Base-by-base conservation (phyloP, 1,284 basidiomycete species). In the Apiotrichum porosum region DNA sequence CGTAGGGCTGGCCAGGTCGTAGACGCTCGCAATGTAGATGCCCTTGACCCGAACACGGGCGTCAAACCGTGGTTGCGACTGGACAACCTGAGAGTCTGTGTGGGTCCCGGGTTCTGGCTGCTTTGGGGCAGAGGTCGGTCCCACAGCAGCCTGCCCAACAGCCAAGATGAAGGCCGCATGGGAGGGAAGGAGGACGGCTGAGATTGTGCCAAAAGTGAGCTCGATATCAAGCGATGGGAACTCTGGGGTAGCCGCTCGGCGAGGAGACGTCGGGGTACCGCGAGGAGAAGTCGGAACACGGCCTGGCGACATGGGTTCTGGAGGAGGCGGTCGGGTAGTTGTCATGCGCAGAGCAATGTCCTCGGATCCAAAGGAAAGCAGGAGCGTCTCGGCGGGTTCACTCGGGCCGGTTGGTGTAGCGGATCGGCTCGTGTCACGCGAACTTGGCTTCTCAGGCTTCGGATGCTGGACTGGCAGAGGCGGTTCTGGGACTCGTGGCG, bases 341-440 rank as follows among this genome's bases (percentile, higher is more conserved):
- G 49, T 58, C 57, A 71, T 62, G 3, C 56, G 47, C n/a, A 69
- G 19, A 0, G 68, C 56, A 17, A 73, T 58, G 36, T 66, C 63
- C 32, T 73, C 71, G 0, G 53, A 51, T 2, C 71, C 69, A 33
- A 71, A 63, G 22, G 56, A 64, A 9, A 71, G 40, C 5, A 73
- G 43, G 4, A 66, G 48, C 6, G 52, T 51, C 19, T 53, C 58
- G 8, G 49, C 22, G 9, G 44, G 45, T 4, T 38, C 50, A 6
- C 44, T 48, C 2, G 41, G 6, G 2, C 34, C 24, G 2, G 54
- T 55, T 8, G 63, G 63, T 1, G 62, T 65, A 10, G 61, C 54
- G 2, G 63, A 61, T 12, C 60, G 52, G 24, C 60, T 51, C 12
- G 47, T 52, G 17, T 12, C 33, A 34, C 41, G 41, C 32, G 41